These are phyloP conservation scores for Lasiodiplodia gonubiensis DNA, from an alignment of 2,329 filamentous ascomycete species.

Conservation along the genomic window DNA sequence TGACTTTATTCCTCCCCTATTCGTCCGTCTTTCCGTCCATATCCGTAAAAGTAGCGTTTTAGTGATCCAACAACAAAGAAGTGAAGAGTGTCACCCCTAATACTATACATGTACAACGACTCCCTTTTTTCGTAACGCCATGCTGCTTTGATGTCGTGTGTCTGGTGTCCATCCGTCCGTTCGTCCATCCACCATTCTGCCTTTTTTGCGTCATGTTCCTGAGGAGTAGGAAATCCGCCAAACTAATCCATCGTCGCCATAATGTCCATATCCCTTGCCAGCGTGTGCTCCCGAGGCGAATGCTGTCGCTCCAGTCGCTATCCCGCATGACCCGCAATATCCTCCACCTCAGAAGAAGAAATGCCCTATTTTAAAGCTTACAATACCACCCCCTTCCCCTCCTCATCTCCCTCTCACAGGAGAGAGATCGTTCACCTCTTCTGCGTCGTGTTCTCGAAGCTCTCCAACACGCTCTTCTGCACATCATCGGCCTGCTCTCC, in stretches of 20 bases:
- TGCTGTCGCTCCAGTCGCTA: too few species aligned
- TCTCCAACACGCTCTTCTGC: slow-evolving; percentile 29
- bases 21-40: slow-evolving; percentile 26
- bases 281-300: background rate
- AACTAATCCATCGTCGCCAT: background rate
- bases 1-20: slow-evolving; percentile 5
- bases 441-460: slow-evolving; percentile 30
- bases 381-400: background rate
- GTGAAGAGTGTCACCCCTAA: background rate
- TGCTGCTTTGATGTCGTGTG: slow-evolving; percentile 4
- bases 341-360: background rate
- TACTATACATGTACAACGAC: slow-evolving; percentile 10
- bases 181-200: background rate
- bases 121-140: slow-evolving; percentile 18
- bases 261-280: background rate
- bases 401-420: background rate
- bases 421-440: background rate
- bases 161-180: background rate
- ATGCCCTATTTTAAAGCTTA: background rate
- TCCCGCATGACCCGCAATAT: too few species aligned
- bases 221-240: background rate
- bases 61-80: background rate
- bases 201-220: background rate
- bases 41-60: slow-evolving; percentile 43
- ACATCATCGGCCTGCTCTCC: slow-evolving; percentile 31